Conservation (phyloP, 2,329 filamentous ascomycete species). For the Xylaria digitata region DNA sequence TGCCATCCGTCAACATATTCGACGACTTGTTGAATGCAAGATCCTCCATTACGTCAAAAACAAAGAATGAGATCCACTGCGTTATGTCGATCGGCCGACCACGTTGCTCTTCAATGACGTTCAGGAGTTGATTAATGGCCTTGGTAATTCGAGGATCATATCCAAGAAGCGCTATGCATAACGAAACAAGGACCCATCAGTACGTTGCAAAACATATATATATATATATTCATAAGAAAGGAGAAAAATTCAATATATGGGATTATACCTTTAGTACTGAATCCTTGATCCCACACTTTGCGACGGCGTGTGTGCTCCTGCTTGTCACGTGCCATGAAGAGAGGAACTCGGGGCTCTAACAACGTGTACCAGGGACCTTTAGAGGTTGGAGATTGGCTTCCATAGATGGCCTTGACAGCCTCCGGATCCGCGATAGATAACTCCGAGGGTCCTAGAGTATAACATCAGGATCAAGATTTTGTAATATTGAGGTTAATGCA, state of each 20-base stretch:
- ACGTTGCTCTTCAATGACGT: neutral
- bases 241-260: no score
- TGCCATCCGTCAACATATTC: conserved; percentile 34
- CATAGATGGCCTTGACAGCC: conserved; percentile 50
- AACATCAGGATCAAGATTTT: no score
- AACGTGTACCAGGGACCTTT: conserved; percentile 56
- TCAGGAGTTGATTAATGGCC: no score
- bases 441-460: conserved; percentile 49
- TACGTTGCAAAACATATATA: no score
- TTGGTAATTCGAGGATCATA: conserved; percentile 42
- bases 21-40: conserved; percentile 46
- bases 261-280: no score
- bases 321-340: conserved; percentile 54
- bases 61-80: conserved; percentile 43
- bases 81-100: conserved; percentile 38
- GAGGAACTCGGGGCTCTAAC: conserved; percentile 46
- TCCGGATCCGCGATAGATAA: conserved; percentile 47
- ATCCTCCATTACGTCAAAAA: conserved; percentile 47
- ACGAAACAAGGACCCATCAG: no score
- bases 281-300: conserved; percentile 43
- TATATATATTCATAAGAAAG: no score
- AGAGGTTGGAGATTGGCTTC: conserved; percentile 51
- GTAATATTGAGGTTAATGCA: no score
- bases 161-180: conserved; percentile 36
- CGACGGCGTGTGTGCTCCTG: conserved; percentile 41